Evolutionary conservation across 495 filamentous ascomycete genomes (phyloP), one percentile per base, ranked within the genome.

Genomic region (Hyaloscypha variabilis): DNA sequence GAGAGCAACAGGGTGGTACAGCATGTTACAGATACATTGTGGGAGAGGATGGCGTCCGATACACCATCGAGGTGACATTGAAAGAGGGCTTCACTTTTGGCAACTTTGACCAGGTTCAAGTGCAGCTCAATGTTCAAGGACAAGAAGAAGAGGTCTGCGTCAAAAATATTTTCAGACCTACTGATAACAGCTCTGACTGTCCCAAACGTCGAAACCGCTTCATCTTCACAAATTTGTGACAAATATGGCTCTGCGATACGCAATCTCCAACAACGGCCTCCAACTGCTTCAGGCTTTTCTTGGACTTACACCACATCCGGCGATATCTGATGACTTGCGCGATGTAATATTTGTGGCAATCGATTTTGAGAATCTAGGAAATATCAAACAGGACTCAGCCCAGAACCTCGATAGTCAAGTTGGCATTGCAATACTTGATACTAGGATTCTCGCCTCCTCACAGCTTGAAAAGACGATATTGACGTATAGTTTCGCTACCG

Each of bases 261-360:
- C 60, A 13, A 63, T 55, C 49, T 31, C 60, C 25, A 63, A 63
- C n/a, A 53, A 63, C 17, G 60, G 49, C 49, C 42, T 63, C 50
- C 60, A 53, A 63, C 60, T 28, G 29, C 60, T 63, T 63, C 50
- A 54, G 42, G 59, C 50, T 52, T 62, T 52, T 29, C 46, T 36
- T 63, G 50, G 17, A 63, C 60, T 63, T 63, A 54, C 60, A 24
- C 46, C 60, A 34, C 17, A 34, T 62, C n/a, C 42, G 21, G 26
- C 42, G 24, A 52, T 28, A 55, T 39, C 46, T 63, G n/a, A 34
- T 30, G 60, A 63, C 46, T 63, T 30, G 21, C 29, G 50, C 60
- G 60, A 63, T 23, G 50, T 53, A 53, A 23, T 63, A 54, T 63
- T 63, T 21, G 60, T 63, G 23, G 58, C 58, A 23, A 61, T 61